Conservation (phyloP, 2,329 filamentous ascomycete genomes). For the Dissoconium aciculare region DNA sequence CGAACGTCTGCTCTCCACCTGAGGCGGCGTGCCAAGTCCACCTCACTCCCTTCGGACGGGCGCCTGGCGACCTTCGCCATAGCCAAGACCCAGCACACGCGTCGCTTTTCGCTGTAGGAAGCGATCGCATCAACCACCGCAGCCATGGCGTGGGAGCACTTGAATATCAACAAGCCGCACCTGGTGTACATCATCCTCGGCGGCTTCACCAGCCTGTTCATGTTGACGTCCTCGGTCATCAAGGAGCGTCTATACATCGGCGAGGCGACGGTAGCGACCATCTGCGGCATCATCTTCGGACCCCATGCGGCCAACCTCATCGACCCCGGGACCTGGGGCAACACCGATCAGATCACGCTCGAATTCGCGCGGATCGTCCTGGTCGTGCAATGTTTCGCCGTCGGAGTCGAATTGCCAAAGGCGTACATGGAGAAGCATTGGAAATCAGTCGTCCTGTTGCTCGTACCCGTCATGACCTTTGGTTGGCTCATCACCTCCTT, state of each 20-base stretch:
- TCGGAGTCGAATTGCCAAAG: conserved; percentile 78
- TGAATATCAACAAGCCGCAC: conserved; percentile 83
- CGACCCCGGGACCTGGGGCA: conserved; percentile 62
- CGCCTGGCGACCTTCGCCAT: no score
- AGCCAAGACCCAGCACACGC: no score
- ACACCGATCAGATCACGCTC: conserved; percentile 70
- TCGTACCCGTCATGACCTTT: conserved; percentile 93
- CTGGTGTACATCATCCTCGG: conserved; percentile 97
- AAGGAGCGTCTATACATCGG: conserved; percentile 98
- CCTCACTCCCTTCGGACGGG: no score
- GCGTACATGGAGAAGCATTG: conserved; percentile 98
- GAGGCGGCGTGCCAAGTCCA: no score
- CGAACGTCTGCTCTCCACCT: conserved; percentile 4
- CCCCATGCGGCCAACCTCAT: conserved; percentile 73
- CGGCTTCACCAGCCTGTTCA: conserved; percentile 94
- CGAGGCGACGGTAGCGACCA: conserved; percentile 84
- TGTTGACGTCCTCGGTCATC: conserved; percentile 94
- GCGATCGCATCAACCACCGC: no score
- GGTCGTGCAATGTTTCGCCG: conserved; percentile 83
- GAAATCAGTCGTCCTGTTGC: conserved; percentile 74
- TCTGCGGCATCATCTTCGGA: conserved; percentile 79
- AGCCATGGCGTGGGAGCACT: conserved; percentile 62
- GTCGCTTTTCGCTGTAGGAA: no score
- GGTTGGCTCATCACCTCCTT: conserved; percentile 88
- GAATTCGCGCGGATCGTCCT: conserved; percentile 82